Conservation (phyloP, 2,329 filamentous ascomycete species). For the Beauveria bassiana region DNA sequence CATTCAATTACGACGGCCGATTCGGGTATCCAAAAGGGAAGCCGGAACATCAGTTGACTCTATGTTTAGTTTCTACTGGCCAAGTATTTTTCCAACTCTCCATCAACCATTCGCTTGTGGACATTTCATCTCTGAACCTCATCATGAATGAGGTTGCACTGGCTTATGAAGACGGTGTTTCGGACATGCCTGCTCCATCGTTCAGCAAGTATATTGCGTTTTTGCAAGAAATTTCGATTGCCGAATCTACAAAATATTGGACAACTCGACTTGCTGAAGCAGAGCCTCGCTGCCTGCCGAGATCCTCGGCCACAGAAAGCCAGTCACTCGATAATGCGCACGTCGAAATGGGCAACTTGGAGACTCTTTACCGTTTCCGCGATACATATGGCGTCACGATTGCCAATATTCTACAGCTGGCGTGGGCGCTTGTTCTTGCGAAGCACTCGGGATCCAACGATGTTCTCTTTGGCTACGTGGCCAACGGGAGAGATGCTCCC, state of each 20-base stretch:
- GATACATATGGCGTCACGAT: conserved; percentile 22
- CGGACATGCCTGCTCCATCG: background rate
- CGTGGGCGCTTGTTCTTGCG: conserved; percentile 5
- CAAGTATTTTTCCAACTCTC: background rate
- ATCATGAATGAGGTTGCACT: background rate
- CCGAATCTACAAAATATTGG: background rate
- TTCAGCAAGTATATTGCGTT: background rate
- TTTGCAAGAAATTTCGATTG: background rate
- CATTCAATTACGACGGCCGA: background rate
- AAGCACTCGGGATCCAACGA: conserved; percentile 7
- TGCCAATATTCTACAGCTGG: conserved; percentile 20
- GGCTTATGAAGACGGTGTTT: background rate
- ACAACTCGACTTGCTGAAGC: background rate
- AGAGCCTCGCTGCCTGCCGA: background rate
- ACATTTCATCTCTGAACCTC: background rate
- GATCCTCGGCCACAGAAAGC: background rate
- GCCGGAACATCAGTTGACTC: background rate
- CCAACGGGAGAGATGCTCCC: conserved; percentile 10
- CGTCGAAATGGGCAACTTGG: conserved; percentile 1
- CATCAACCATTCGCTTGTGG: background rate
- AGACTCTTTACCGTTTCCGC: background rate
- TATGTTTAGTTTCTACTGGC: background rate
- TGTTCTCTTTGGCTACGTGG: conserved; percentile 10
- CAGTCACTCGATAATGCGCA: background rate
- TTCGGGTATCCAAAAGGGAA: background rate